A percentile compares a stretch with the other conserved stretches of the same genome.
These are phyloP conservation scores for Trichoderma guizhouense DNA, from an alignment of 2,329 filamentous ascomycete genomes.

Conservation along the genomic window DNA sequence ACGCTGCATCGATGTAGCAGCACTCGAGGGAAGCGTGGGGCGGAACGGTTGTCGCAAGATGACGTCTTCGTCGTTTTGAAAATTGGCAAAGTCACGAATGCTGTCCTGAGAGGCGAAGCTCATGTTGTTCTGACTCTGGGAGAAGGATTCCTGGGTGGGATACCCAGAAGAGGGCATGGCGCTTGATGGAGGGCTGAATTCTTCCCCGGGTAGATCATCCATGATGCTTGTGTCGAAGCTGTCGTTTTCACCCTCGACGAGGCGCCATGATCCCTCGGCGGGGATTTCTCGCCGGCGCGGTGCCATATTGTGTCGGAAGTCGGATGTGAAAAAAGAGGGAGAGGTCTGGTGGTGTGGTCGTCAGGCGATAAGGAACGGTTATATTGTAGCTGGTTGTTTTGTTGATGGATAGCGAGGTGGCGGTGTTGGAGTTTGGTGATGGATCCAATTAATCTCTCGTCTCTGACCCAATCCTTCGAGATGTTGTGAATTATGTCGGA, in stretches of 20 bases:
- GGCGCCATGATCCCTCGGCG: conserved; percentile 57
- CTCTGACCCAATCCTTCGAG: background rate
- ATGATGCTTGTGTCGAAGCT: conserved; percentile 57
- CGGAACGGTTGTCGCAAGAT: conserved; percentile 54
- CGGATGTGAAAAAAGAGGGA: background rate
- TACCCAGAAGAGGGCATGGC: conserved; percentile 33
- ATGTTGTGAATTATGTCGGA: background rate
- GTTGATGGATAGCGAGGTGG: background rate
- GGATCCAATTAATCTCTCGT: background rate
- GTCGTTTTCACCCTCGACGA: conserved; percentile 59
- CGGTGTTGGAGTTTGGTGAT: background rate
- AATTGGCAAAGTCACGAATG: conserved; percentile 51
- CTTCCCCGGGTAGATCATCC: conserved; percentile 41
- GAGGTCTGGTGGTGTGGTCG: background rate
- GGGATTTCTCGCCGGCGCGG: conserved; percentile 29
- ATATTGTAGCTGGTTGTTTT: background rate
- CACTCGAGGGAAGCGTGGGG: conserved; percentile 45
- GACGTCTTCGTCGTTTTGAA: conserved; percentile 54
- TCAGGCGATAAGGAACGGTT: background rate
- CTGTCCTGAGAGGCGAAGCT: conserved; percentile 53
- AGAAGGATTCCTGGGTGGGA: conserved; percentile 46
- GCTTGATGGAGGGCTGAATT: conserved; percentile 39
- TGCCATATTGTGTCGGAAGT: background rate
- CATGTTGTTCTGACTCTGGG: conserved; percentile 33
- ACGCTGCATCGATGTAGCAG: conserved; percentile 19